These are phyloP conservation scores for Neurospora sp. DNA, from an alignment of 495 filamentous ascomycete genomes.

Conservation along the genomic window DNA sequence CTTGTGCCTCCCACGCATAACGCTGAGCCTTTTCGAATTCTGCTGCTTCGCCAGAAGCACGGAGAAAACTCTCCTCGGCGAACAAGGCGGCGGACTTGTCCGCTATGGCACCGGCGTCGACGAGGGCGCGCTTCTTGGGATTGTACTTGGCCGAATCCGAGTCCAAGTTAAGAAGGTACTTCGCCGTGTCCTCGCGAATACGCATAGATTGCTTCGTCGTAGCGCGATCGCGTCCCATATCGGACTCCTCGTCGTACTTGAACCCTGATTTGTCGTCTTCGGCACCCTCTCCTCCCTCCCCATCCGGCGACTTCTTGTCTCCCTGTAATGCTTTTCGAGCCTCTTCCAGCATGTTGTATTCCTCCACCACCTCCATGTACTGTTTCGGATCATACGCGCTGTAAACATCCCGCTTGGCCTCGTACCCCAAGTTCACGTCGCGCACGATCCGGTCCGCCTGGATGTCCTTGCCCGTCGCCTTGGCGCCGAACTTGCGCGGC, in stretches of 20 bases:
- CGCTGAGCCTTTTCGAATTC: slow-evolving; percentile 85
- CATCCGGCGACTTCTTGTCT: slow-evolving; percentile 23
- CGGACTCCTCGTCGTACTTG: slow-evolving; percentile 92
- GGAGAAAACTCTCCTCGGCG: slow-evolving; percentile 89
- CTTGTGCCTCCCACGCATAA: slow-evolving; percentile 93
- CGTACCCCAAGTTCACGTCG: slow-evolving; percentile 81
- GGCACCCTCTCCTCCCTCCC: slow-evolving; percentile 43
- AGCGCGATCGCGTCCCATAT: slow-evolving; percentile 85
- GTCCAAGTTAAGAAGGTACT: slow-evolving; percentile 90
- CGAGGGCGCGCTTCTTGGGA: slow-evolving; percentile 91
- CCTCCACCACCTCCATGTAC: slow-evolving; percentile 74
- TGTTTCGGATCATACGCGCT: slow-evolving; percentile 89
- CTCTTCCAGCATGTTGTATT: slow-evolving; percentile 78
- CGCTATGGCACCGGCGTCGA: slow-evolving; percentile 72
- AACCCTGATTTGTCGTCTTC: slow-evolving; percentile 21
- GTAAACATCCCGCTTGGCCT: slow-evolving; percentile 97
- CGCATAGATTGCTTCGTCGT: slow-evolving; percentile 81
- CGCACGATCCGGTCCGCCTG: slow-evolving; percentile 85
- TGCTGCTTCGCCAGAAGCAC: slow-evolving; percentile 82
- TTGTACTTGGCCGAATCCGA: slow-evolving; percentile 97
- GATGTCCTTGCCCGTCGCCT: slow-evolving; percentile 88
- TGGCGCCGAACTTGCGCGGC: slow-evolving; percentile 82
- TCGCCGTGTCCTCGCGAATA: slow-evolving; percentile 95
- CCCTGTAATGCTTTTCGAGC: slow-evolving; percentile 40
- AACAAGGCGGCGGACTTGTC: slow-evolving; percentile 82